Evolutionary conservation across 2,329 filamentous ascomycete genomes (phyloP).

Genomic region (Cladosporium sp.): DNA sequence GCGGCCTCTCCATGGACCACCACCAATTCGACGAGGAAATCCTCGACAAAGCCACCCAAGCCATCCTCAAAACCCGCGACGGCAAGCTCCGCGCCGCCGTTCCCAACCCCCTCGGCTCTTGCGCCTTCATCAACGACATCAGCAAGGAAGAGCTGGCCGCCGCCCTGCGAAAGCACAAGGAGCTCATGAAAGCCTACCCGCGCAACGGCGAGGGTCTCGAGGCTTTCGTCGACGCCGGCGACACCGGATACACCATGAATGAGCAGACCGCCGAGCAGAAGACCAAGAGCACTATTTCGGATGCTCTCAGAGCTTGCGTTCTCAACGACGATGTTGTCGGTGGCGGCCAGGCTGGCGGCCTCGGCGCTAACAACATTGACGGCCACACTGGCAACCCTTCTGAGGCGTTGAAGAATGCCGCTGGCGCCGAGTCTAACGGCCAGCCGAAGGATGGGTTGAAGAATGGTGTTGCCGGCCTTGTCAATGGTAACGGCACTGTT

Average conservation of each 20-base stretch:
- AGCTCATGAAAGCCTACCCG: constrained; percentile 57
- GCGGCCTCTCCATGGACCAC: constrained; percentile 68
- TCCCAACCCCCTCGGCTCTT: constrained; percentile 61
- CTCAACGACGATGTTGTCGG: constrained; percentile 13
- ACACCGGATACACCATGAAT: constrained; percentile 58
- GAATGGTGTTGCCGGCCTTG: constrained; percentile 2
- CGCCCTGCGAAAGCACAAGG: constrained; percentile 60
- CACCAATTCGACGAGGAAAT: constrained; percentile 61
- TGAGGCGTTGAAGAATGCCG: constrained; percentile 6
- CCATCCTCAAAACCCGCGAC: constrained; percentile 67
- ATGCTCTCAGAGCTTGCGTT: constrained; percentile 2
- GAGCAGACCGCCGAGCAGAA: constrained; percentile 33
- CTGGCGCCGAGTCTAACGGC: constrained; percentile 10
- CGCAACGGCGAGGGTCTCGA: constrained; percentile 62
- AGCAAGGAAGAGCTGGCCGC: constrained; percentile 56
- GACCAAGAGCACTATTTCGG: constrained; percentile 3
- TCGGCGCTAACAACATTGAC: constrained; percentile 10
- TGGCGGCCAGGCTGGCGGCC: constrained; percentile 7
- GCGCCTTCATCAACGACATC: constrained; percentile 65
- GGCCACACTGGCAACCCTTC: constrained; percentile 3
- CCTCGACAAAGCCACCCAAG: constrained; percentile 60
- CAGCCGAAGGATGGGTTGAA: constrained; percentile 10
- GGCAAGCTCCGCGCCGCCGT: constrained; percentile 64
- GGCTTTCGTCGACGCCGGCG: constrained; percentile 63
- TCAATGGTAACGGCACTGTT: constrained; percentile 6